phyloP scores from a whole-genome alignment of 805 yeast species.

The Priceomyces haplophilus region DNA sequence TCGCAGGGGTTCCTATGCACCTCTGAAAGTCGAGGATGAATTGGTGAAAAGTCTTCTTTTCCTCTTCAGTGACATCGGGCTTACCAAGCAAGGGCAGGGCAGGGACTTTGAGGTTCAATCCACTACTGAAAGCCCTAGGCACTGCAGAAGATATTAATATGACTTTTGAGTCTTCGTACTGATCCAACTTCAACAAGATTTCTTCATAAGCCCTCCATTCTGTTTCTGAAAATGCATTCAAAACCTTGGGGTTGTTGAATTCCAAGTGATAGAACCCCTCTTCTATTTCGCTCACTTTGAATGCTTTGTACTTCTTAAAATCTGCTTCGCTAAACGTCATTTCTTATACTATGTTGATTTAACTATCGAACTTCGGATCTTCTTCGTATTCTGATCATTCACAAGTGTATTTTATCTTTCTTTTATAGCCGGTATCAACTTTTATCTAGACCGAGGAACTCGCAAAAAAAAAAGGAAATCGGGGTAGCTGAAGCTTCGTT shows the following conservation, averaged over 20 bases:
- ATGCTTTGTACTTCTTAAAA: constrained; percentile 25
- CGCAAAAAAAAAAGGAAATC: too few relatives aligned
- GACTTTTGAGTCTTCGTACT: constrained; percentile 44
- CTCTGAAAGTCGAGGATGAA: constrained; percentile 58
- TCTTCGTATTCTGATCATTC: not conserved
- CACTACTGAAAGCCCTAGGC: constrained; percentile 60
- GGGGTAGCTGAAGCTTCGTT: too few relatives aligned
- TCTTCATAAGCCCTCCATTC: constrained; percentile 58
- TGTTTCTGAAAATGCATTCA: constrained; percentile 55
- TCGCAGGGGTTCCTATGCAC: constrained; percentile 47
- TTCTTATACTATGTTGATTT: not conserved
- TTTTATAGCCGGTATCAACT: too few relatives aligned
- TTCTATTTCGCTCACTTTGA: constrained; percentile 40
- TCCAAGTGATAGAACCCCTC: constrained; percentile 54
- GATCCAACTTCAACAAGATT: constrained; percentile 45
- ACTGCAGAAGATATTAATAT: constrained; percentile 54
- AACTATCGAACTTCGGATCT: not conserved
- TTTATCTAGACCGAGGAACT: too few relatives aligned
- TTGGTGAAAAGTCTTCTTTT: constrained; percentile 23
- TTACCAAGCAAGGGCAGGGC: constrained; percentile 7
- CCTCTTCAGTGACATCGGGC: constrained; percentile 10
- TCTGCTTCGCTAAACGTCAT: constrained; percentile 14
- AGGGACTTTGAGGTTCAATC: constrained; percentile 54
- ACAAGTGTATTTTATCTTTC: too few relatives aligned
- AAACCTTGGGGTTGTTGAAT: constrained; percentile 56